These are phyloP conservation scores for Termitomyces eurrhizus DNA, from an alignment of 768 basidiomycete species.

Conservation along the genomic window DNA sequence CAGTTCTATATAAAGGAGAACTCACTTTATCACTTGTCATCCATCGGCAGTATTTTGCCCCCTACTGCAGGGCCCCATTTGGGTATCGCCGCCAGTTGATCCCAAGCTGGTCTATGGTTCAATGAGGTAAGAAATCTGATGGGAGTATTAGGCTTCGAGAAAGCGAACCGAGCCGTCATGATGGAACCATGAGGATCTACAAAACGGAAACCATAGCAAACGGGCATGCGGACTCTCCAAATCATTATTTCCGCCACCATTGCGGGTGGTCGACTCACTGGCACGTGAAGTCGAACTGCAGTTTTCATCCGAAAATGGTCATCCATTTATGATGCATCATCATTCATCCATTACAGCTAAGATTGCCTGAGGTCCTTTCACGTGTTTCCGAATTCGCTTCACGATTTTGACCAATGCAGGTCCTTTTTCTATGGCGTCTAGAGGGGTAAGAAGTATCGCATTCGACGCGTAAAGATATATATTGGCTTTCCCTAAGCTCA, in stretches of 20 bases:
- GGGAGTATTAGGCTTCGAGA: neutral
- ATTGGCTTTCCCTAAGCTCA: neutral
- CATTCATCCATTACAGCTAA: neutral
- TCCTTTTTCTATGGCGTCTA: too few relatives aligned
- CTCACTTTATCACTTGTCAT: conserved; percentile 1
- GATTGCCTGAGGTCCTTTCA: neutral
- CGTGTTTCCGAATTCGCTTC: neutral
- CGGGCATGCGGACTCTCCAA: neutral
- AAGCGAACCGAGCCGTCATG: neutral
- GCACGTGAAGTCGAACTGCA: neutral
- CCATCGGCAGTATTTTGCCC: neutral
- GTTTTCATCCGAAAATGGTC: neutral
- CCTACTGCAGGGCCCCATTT: neutral
- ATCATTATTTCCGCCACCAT: neutral
- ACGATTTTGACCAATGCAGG: neutral
- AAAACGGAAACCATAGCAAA: neutral
- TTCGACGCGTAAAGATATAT: too few relatives aligned
- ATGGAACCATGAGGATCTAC: neutral
- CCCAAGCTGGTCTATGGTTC: neutral
- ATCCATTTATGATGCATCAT: neutral
- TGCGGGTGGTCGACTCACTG: neutral
- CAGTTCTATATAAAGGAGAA: neutral
- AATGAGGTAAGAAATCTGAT: neutral
- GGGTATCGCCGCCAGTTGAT: neutral
- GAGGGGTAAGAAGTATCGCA: too few relatives aligned